phyloP scores from a whole-genome alignment of 1,284 basidiomycete genomes.

The Exobasidium rhododendri region DNA sequence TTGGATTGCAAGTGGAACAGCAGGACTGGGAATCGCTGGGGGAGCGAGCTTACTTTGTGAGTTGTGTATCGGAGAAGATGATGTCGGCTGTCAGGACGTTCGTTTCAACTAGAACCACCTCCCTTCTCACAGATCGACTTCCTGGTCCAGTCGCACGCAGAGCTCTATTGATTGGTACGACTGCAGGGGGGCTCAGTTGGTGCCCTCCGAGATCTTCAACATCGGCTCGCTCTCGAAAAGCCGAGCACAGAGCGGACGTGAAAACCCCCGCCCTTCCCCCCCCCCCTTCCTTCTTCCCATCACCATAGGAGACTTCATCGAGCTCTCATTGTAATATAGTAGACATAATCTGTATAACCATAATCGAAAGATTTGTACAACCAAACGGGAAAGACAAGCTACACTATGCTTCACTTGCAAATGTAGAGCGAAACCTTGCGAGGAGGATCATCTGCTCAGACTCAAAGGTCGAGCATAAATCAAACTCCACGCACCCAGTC shows the following conservation, averaged over 20 bases:
- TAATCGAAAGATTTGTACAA: too few species aligned
- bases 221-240: not conserved
- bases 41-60: constrained; percentile 28
- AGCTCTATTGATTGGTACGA: not conserved
- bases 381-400: too few species aligned
- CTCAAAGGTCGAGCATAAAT: constrained; percentile 9
- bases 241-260: too few species aligned
- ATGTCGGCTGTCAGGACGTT: too few species aligned
- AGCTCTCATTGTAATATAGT: too few species aligned
- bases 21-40: constrained; percentile 30
- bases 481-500: constrained; percentile 13
- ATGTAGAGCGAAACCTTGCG: constrained; percentile 15
- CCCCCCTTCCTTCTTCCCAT: too few species aligned
- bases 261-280: too few species aligned
- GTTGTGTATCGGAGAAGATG: too few species aligned
- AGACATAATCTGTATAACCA: too few species aligned
- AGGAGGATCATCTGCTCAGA: constrained; percentile 6
- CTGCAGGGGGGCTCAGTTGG: constrained; percentile 4
- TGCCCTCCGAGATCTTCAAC: constrained; percentile 9
- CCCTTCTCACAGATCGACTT: constrained; percentile 5
- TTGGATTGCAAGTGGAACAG: constrained; percentile 42
- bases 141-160: constrained; percentile 3
- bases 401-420: not conserved
- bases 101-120: too few species aligned
- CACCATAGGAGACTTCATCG: too few species aligned